Percentiles rank a stretch among this genome's conserved stretches.
Conservation (phyloP, 331 rosid genomes). For the Saraca asoca region DNA sequence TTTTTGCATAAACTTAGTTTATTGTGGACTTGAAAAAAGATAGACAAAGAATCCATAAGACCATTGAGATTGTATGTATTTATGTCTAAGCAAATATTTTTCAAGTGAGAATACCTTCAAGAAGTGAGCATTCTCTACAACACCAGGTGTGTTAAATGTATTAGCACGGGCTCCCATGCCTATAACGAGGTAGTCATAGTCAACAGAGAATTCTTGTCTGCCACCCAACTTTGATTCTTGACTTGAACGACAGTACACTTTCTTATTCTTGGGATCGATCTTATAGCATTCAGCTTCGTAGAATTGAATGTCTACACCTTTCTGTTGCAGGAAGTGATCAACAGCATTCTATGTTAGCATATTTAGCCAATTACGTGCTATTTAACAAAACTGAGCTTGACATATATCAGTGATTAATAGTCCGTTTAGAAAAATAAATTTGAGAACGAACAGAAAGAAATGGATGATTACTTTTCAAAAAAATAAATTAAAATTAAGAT, state of each 20-base stretch:
- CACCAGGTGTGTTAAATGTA: constrained; percentile 94
- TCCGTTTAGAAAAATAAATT: no score
- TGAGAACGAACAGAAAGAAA: no score
- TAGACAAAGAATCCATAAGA: no score
- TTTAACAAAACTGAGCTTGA: not conserved
- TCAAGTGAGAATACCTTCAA: constrained; percentile 39
- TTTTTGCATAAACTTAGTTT: no score
- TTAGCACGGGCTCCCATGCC: constrained; percentile 88
- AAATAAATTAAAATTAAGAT: no score
- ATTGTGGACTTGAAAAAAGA: no score
- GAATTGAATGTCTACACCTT: constrained; percentile 35
- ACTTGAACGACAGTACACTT: constrained; percentile 38
- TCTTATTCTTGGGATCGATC: constrained; percentile 43
- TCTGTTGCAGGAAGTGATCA: constrained; percentile 27
- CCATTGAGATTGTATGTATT: no score
- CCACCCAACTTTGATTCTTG: constrained; percentile 29
- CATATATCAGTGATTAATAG: not conserved
- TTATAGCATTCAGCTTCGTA: constrained; percentile 53
- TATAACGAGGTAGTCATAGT: constrained; percentile 80
- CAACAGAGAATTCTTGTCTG: constrained; percentile 59
- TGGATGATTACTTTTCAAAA: no score
- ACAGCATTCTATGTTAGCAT: not conserved
- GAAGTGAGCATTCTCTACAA: constrained; percentile 56
- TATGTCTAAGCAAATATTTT: not conserved
- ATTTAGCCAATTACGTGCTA: not conserved